Evolutionary conservation across 2,329 filamentous ascomycete genomes (phyloP), one percentile per base, ranked within the genome.

Genomic region (Ilyonectria destructans): DNA sequence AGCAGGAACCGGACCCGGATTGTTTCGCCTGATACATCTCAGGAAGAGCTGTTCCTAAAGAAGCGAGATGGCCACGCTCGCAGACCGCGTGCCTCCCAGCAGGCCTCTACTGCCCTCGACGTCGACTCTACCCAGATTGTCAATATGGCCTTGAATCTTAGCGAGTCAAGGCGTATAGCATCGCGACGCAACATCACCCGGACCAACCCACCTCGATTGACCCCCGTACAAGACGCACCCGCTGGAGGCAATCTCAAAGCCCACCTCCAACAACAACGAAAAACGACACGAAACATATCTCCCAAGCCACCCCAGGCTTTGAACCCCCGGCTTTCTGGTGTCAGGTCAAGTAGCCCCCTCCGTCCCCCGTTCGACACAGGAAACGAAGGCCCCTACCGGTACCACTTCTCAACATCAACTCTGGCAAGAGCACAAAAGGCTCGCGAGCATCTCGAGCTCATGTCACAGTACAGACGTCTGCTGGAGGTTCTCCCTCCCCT

Each of bases 121-220:
- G 87, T 92, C 67, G 95, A 98, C 76, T 92, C 95, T 8, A 90
- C 92, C 4, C 93, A 97, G 80, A 97, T 98, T 71, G 94, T 98
- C 48, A 95, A 95, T 76, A 93, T 98, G 88, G 96, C 96, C 1
- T 82, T 98, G 74, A 96, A 92, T 71, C 82, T 98, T 57, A 97
- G 93, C 83, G 94, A 98, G 80, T 93, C 92, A 76, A 89, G 90
- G 71, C 89, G 90, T 77, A 87, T 86, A 81, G 93, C 85, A 69
- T 89, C 83, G 80, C 88, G 85, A 80, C 87, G 84, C 80, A 90
- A 78, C 79, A 87, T 81, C 72, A 89, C 77, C 62, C 89, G 78
- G 77, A 87, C 80, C 62, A 83, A 83, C 40, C 88, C 82, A 33
- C 88, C 84, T 54, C 84, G 82, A 46, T 83, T 87, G 61, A 83